phyloP scores from a whole-genome alignment of 2,329 filamentous ascomycete genomes.

The Kalmusia sp. region DNA sequence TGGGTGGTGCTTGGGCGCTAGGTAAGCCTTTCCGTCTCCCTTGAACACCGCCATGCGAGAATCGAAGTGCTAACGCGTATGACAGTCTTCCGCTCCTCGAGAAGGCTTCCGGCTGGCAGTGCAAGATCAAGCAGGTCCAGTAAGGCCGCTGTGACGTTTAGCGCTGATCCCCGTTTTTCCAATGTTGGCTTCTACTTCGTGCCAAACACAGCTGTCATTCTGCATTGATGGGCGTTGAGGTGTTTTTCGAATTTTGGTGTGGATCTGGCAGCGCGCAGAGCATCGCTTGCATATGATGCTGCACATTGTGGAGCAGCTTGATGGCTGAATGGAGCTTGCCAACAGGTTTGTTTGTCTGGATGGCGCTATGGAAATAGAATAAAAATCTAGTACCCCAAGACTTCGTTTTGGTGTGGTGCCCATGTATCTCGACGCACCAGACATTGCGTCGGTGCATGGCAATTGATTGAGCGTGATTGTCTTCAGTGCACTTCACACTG shows the following conservation, averaged over 20 bases:
- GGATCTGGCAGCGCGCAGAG: neutral
- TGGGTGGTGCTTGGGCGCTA: slow-evolving; percentile 96
- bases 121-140: slow-evolving; percentile 77
- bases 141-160: slow-evolving; percentile 12
- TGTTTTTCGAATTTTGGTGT: neutral
- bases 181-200: neutral
- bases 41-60: neutral
- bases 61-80: slow-evolving; percentile 45
- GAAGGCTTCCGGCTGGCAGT: slow-evolving; percentile 86
- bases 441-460: no score
- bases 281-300: neutral
- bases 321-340: no score
- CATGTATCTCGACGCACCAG: no score
- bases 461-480: no score
- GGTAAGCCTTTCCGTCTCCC: slow-evolving; percentile 64
- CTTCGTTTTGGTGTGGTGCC: no score
- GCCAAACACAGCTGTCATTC: neutral
- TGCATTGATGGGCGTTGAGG: slow-evolving; percentile 15
- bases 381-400: no score
- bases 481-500: no score
- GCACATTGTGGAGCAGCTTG: no score
- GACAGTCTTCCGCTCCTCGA: slow-evolving; percentile 82
- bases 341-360: no score
- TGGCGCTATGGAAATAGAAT: no score
- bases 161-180: neutral